Evolutionary conservation across 2,329 filamentous ascomycete species (phyloP), one percentile per base, ranked within the genome.

Genomic region (Alternaria triticina): DNA sequence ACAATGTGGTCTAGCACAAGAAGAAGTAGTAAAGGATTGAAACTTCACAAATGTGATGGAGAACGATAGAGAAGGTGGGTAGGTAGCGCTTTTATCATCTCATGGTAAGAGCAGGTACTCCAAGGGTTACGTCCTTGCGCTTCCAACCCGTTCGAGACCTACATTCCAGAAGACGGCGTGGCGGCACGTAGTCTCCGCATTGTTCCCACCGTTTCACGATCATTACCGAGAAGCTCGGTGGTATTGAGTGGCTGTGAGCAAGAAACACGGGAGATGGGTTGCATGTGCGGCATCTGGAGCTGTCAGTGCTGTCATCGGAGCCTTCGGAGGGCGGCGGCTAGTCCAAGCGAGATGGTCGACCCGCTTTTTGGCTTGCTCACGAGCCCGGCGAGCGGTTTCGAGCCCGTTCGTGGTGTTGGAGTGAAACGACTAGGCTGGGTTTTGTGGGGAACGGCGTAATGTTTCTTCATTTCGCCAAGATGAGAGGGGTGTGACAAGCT

Each of bases 291-390:
- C 17, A 33, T 36, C 49, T 33, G 28, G 13, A 23, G 28, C 49
- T 52, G 49, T 52, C 49, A 52, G 49, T 52, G 49, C 49, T 52
- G 30, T 36, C 49, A 40, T 25, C 30, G 49, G 49, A 25, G 30
- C 22, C 49, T 23, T 40, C 30, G 49, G 49, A 25, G 15, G 5
- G 30, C 49, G 49, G 49, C 20, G 49, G 49, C 49, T 52, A 52
- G 49, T 22, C 30, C 49, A 52, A 52, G 49, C 49, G 30, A 52
- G 20, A 52, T 40, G 49, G 28, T 52, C 22, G 30, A 23, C 49
- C 54, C 54, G 25, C 40, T 57, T 57, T 57, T 57, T 20, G 49
- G 43, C 40, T 57, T 49, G 30, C 43, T 57, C 12, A 27, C 23
- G 9, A 33, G 20, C 28, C 28, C 30, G 20, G 25, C n/a, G 20